Conservation (phyloP, 139 green algal species). For the Monoraphidium neglectum region DNA sequence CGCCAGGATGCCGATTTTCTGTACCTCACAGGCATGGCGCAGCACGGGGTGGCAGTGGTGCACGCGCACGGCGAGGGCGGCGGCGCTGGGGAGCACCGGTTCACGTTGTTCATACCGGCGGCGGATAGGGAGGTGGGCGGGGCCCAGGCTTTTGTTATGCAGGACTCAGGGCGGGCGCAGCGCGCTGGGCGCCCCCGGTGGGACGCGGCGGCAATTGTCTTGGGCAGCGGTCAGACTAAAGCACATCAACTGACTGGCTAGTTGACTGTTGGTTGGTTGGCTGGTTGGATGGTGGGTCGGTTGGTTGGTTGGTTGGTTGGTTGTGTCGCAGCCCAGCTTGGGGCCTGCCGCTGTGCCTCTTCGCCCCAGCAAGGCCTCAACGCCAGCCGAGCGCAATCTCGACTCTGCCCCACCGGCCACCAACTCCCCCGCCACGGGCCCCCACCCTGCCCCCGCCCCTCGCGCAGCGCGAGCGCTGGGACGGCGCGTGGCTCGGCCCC, state of each 20-base stretch:
- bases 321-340: too few species aligned
- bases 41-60: constrained; percentile 65
- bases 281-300: too few species aligned
- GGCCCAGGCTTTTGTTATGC: not conserved
- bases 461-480: constrained; percentile 32
- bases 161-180: not conserved
- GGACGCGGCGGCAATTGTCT: not conserved
- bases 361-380: too few species aligned
- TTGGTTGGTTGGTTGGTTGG: too few species aligned
- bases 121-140: constrained; percentile 23
- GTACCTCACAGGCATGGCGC: constrained; percentile 87
- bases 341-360: too few species aligned
- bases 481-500: constrained; percentile 30
- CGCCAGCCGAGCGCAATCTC: too few species aligned
- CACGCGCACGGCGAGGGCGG: not conserved
- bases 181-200: not conserved
- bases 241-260: not conserved
- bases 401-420: too few species aligned
- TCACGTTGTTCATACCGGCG: constrained; percentile 51
- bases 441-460: not conserved
- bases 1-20: constrained; percentile 81
- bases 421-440: too few species aligned
- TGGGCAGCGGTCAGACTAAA: not conserved
- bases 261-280: not conserved
- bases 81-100: too few species aligned